phyloP scores from a whole-genome alignment of 2,329 filamentous ascomycete species.

The Ploettnerulaceae sp. region DNA sequence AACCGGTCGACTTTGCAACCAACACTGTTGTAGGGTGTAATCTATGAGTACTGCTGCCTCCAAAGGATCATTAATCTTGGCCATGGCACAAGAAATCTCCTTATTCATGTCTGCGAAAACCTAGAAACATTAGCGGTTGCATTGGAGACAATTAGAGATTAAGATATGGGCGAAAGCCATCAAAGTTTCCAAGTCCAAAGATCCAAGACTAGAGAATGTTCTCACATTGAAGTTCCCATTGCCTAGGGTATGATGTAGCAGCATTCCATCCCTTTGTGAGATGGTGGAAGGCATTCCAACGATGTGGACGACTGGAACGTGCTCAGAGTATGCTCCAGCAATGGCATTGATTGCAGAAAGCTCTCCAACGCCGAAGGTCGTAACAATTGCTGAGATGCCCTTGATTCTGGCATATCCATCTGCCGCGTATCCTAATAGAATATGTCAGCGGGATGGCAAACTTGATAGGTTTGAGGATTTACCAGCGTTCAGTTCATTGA shows the following conservation, averaged over 20 bases:
- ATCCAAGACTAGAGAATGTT: too few relatives aligned
- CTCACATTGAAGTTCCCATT: conserved; percentile 70
- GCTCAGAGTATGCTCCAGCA: conserved; percentile 69
- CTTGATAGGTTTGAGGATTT: conserved; percentile 24
- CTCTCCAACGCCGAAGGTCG: conserved; percentile 72
- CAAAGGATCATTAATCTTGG: conserved; percentile 63
- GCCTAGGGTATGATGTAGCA: conserved; percentile 66
- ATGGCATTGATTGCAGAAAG: conserved; percentile 70
- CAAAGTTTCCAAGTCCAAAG: too few relatives aligned
- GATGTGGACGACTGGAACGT: conserved; percentile 63
- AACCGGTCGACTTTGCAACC: conserved; percentile 68
- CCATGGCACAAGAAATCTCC: conserved; percentile 64
- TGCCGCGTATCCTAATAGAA: conserved; percentile 61
- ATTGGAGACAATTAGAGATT: too few relatives aligned
- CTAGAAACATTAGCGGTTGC: not conserved
- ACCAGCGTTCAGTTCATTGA: conserved; percentile 71
- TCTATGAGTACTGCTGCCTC: conserved; percentile 75
- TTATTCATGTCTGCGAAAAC: conserved; percentile 74
- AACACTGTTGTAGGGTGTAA: conserved; percentile 69
- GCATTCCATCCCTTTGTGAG: conserved; percentile 42
- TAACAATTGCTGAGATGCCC: conserved; percentile 64
- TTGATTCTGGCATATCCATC: conserved; percentile 74
- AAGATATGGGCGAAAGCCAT: too few relatives aligned
- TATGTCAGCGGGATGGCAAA: not conserved
- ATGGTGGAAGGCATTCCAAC: conserved; percentile 48